Evolutionary conservation across 495 filamentous ascomycete genomes (phyloP).

Genomic region (Clohesyomyces aquaticus): DNA sequence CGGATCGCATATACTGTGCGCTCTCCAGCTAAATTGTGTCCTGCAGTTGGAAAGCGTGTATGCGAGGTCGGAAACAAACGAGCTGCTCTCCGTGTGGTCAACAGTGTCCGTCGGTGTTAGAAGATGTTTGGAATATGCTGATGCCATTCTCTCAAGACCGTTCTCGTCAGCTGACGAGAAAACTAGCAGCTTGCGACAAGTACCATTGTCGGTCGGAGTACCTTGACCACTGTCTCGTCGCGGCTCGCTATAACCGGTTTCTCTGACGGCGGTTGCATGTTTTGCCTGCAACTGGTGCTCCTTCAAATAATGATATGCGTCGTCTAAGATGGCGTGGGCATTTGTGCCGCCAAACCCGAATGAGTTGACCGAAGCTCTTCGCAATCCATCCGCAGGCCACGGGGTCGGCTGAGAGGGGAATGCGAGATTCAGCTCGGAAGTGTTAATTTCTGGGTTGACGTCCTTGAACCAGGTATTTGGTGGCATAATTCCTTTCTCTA

Average conservation of each 20-base stretch:
- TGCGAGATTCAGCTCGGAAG: conserved; percentile 15
- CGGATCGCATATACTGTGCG: conserved; percentile 49
- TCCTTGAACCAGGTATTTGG: conserved; percentile 39
- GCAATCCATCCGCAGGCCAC: conserved; percentile 15
- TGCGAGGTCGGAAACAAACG: neutral
- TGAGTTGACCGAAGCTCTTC: conserved; percentile 43
- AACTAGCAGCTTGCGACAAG: neutral
- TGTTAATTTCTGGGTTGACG: conserved; percentile 48
- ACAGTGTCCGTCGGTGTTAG: too few relatives aligned
- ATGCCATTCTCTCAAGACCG: neutral
- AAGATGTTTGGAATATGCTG: neutral
- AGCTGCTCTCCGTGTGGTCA: too few relatives aligned
- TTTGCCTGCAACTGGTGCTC: conserved; percentile 13
- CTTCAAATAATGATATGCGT: conserved; percentile 21
- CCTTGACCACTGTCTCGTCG: too few relatives aligned
- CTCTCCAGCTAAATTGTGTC: conserved; percentile 32
- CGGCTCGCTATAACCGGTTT: too few relatives aligned
- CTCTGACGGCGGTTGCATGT: conserved; percentile 1
- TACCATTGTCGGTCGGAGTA: too few relatives aligned
- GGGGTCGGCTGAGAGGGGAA: neutral
- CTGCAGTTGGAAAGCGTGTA: neutral
- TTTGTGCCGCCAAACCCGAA: conserved; percentile 50
- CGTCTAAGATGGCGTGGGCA: conserved; percentile 47
- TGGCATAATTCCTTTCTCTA: conserved; percentile 47
- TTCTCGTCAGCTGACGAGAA: conserved; percentile 3